These are phyloP conservation scores for Hericium erinaceus DNA, from an alignment of 768 basidiomycete genomes.

Conservation along the genomic window DNA sequence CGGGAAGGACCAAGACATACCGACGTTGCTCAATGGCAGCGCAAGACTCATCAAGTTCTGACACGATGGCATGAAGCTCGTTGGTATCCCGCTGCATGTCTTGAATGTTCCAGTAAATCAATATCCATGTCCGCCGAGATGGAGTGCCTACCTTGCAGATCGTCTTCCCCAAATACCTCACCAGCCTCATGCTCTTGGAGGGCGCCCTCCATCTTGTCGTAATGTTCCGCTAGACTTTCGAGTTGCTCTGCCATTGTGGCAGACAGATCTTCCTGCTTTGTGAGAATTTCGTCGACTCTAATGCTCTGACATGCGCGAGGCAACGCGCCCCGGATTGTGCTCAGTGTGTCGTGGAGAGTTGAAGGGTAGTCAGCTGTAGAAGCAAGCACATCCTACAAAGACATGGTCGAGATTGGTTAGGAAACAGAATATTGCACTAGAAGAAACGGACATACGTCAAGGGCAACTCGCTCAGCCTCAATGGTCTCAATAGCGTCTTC, in stretches of 20 bases:
- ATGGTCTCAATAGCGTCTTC: conserved; percentile 69
- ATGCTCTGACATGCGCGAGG: conserved; percentile 20
- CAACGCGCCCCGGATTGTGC: conserved; percentile 44
- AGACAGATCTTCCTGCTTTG: conserved; percentile 46
- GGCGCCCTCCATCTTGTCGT: conserved; percentile 66
- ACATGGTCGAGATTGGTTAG: too few relatives aligned
- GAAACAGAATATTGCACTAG: neutral
- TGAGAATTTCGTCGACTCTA: conserved; percentile 27
- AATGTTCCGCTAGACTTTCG: conserved; percentile 66
- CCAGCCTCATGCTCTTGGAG: conserved; percentile 62
- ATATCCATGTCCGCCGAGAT: neutral
- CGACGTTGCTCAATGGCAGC: conserved; percentile 32
- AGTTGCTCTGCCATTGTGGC: conserved; percentile 65
- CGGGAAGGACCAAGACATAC: too few relatives aligned
- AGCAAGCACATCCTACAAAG: conserved; percentile 45
- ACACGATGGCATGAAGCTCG: conserved; percentile 66
- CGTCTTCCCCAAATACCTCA: conserved; percentile 56
- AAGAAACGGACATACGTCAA: conserved; percentile 55
- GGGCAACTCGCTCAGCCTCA: conserved; percentile 53
- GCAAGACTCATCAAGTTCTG: conserved; percentile 56
- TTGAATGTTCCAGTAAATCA: conserved; percentile 18
- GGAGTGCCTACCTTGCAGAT: conserved; percentile 44
- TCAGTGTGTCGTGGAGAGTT: conserved; percentile 45
- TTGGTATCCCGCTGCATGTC: conserved; percentile 79
- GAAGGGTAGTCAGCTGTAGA: conserved; percentile 63